Conservation (phyloP, 2,329 filamentous ascomycete species). For the Thielaviopsis populi region DNA sequence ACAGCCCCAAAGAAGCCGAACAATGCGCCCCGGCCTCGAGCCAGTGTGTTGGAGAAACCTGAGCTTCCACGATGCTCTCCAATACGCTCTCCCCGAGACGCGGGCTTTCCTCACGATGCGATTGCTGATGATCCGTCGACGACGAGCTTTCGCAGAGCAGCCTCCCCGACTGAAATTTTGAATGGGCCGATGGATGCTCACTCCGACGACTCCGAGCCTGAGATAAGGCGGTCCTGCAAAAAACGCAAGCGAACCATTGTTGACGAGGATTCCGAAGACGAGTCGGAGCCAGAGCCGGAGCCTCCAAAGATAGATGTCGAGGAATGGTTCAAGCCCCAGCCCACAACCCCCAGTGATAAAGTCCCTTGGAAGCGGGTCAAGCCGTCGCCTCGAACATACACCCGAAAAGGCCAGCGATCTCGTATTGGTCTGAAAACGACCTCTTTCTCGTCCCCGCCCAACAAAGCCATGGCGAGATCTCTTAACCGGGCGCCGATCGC, state of each 20-base stretch:
- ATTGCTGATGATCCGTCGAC: neutral
- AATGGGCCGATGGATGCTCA: neutral
- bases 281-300: neutral
- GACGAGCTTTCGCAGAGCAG: neutral
- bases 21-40: neutral
- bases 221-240: neutral
- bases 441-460: slow-evolving; percentile 9
- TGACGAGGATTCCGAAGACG: neutral
- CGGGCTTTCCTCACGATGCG: no score
- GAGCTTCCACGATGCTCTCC: neutral
- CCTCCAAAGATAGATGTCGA: neutral
- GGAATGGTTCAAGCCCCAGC: slow-evolving; percentile 1
- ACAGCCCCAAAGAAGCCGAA: neutral
- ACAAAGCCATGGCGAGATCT: neutral
- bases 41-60: neutral
- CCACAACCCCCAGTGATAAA: neutral
- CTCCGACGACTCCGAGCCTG: neutral
- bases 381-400: slow-evolving; percentile 9
- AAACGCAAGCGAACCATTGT: neutral
- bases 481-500: neutral
- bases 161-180: neutral
- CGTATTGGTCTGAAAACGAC: neutral
- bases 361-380: neutral
- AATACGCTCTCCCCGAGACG: neutral
- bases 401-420: neutral